Evolutionary conservation across 2,329 filamentous ascomycete genomes (phyloP), one percentile per base, ranked within the genome.

Genomic region (Chrysoporthe cubensis): DNA sequence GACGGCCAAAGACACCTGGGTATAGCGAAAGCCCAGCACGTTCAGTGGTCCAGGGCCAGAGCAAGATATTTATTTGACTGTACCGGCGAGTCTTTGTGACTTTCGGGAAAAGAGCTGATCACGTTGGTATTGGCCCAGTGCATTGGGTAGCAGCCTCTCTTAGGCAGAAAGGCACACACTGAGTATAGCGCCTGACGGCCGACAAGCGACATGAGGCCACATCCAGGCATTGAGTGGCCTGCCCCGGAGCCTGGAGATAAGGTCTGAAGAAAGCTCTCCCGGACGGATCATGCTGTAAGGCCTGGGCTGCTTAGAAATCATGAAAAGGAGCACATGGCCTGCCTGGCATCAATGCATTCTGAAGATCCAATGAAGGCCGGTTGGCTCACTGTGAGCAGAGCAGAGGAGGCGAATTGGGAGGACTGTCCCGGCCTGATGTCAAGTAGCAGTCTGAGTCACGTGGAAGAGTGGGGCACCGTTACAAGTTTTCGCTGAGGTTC

Each of bases 401-500:
- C 34, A 16, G 34, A 26, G 21, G 37, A 42, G 44, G 34, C 40
- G 7, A 43, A 40, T 50, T 64, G 46, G 18, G 11, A 8, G 18
- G n/a, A 44, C 43, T 57, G 43, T 56, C 40, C n/a, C 40, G 21
- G 48, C 50, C 50, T 64, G 62, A 57, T 42, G 40, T 56, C 50
- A 44, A 56, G 18, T 34, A 37, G 42, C 11, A n/a, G 58, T 37
- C 40, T 46, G 46, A 56, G 37, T 66, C 57, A 52, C 63, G 56
- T 65, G 32, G 42, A 56, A 46, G 62, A 44, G 58, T 32, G 56
- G 56, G 56, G 11, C 43, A 5, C 26, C 26, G 21, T 61, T 52
- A 57, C 56, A 81, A 79, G 78, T 82, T 81, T 82, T 80, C 78
- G 77, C 78, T 77, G 76, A 66, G 62, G 54, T 69, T 66, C 67